Evolutionary conservation across 2,329 filamentous ascomycete species (phyloP).

Genomic region (Diaporthe eres): DNA sequence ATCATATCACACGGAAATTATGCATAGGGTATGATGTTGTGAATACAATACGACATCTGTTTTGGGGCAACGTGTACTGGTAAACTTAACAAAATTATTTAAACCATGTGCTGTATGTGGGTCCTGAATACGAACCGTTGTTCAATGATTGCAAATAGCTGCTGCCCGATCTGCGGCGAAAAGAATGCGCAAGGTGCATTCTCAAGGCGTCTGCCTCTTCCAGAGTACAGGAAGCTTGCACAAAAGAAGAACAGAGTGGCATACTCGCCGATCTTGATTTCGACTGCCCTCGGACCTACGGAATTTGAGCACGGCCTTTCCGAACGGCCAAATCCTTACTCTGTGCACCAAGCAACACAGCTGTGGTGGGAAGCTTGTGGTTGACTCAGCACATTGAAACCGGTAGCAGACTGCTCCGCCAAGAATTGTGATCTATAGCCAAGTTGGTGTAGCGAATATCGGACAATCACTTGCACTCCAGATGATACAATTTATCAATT

Average conservation of each 20-base stretch:
- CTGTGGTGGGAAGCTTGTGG: not conserved
- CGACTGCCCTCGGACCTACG: constrained; percentile 3
- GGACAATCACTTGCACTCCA: constrained; percentile 17
- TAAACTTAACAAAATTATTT: not conserved
- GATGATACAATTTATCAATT: not conserved
- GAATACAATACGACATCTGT: not conserved
- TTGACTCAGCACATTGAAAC: constrained; percentile 29
- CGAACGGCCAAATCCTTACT: not conserved
- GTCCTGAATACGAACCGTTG: not conserved
- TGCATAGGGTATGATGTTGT: not conserved
- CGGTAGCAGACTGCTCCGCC: constrained; percentile 19
- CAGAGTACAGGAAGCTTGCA: not conserved
- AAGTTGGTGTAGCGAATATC: constrained; percentile 14
- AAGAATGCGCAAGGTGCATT: too few species aligned
- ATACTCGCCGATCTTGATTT: not conserved
- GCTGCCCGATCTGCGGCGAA: not conserved
- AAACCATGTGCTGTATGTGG: not conserved
- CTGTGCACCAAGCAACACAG: not conserved
- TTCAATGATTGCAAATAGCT: not conserved
- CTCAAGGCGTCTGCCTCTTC: not conserved
- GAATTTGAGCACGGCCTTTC: not conserved
- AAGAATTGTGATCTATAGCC: constrained; percentile 6
- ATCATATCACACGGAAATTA: not conserved
- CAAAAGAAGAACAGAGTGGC: not conserved
- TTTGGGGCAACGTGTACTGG: not conserved